Base-by-base conservation (phyloP, 306 rosid genomes). In the Medicago ruthenica region DNA sequence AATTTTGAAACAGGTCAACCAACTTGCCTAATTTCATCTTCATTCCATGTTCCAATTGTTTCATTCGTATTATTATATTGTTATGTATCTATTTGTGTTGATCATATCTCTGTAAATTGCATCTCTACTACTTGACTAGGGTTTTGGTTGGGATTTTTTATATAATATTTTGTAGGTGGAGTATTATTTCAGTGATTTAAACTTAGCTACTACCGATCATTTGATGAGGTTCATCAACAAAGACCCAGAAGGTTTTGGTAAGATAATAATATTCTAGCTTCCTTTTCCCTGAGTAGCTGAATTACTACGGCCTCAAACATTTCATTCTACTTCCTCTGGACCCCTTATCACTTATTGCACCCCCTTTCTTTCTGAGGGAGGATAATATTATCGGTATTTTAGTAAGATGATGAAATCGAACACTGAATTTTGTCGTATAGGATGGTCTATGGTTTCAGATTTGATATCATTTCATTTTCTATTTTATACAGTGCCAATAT, bases 141-240 rank as follows among this genome's bases (percentile, higher is more conserved):
- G 60, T 82, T 70, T 75, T 75, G 47, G 70, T 77, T 68, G 67
- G 20, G 71, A 17, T 50, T 36, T 34, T 86, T 70, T 79, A 9
- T 13, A 24, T 71, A 37, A 20, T 24, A 74, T 72, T 67, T 79
- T 88, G 83, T 85, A 92, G 98, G 98, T 95, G 91, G 98, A 95
- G 83, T 95, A 95, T 86, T 95, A 95, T 87, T 92, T 95, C 87
- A 95, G 98, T 68, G 97, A 95, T 80, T 76, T 95, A 70, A 95
- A 95, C 87, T 88, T 95, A 80, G 97, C 98, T 65, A 95, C 98
- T 14, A 95, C 98, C 18, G 97, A 95, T 85, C 98, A 92, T 84
- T 88, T 95, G 83, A 95, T 95, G 92, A 88, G 97, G 89, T 95
- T 87, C 91, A 90, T 95, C 85, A 85, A 60, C 88, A 95, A 92